Percentiles rank a stretch among this genome's conserved stretches.
Evolutionary conservation across 495 filamentous ascomycete species (phyloP).

Genomic region (Penicillium pancosmium): DNA sequence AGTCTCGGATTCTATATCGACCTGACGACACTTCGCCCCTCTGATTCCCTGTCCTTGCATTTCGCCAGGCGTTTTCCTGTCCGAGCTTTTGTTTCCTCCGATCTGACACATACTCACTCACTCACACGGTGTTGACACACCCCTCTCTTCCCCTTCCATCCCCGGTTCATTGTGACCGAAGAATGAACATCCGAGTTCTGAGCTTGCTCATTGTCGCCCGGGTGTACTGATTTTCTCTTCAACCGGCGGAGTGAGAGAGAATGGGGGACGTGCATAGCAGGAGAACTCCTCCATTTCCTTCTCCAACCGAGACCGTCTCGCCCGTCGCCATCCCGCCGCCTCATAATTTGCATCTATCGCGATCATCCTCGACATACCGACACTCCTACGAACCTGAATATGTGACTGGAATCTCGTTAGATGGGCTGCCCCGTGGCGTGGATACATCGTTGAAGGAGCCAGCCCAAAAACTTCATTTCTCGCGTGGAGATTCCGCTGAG

Average conservation of each 20-base stretch:
- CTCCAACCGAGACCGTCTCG: constrained; percentile 44
- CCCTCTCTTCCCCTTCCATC: constrained; percentile 1
- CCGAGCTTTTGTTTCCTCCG: constrained; percentile 1
- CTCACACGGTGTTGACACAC: constrained; percentile 4
- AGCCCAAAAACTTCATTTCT: constrained; percentile 21
- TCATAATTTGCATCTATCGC: constrained; percentile 31
- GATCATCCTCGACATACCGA: constrained; percentile 28
- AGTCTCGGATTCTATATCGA: constrained; percentile 4
- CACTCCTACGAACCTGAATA: constrained; percentile 21
- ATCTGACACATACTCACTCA: not conserved
- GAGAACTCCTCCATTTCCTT: constrained; percentile 48
- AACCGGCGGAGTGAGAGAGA: constrained; percentile 36
- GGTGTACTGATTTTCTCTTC: constrained; percentile 37
- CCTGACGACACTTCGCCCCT: constrained; percentile 18
- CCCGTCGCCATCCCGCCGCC: constrained; percentile 32
- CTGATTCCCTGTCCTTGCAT: constrained; percentile 9
- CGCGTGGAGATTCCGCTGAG: constrained; percentile 31
- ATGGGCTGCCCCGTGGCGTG: constrained; percentile 20
- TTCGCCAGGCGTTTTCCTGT: not conserved
- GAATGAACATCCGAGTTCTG: constrained; percentile 36
- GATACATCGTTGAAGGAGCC: constrained; percentile 23
- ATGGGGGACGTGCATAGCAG: constrained; percentile 46
- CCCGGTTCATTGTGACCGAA: constrained; percentile 37
- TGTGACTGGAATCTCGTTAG: constrained; percentile 17
- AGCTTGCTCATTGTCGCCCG: constrained; percentile 38